Percentiles rank a stretch among this genome's conserved stretches.
These are phyloP conservation scores for Fonsecaea multimorphosa DNA, from an alignment of 2,329 filamentous ascomycete species.

Conservation along the genomic window DNA sequence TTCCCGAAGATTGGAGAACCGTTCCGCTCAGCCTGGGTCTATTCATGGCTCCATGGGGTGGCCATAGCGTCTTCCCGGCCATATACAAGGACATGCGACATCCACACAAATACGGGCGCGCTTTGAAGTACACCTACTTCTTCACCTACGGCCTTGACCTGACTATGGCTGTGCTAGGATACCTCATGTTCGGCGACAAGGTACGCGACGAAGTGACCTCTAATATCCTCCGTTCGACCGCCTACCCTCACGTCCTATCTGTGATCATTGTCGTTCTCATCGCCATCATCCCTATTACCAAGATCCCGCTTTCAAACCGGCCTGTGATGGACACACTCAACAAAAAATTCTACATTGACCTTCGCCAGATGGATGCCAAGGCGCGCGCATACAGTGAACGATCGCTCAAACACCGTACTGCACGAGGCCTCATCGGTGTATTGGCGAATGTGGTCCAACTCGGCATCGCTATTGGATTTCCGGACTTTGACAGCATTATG, in stretches of 20 bases:
- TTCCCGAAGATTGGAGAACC: conserved; percentile 85
- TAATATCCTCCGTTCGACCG: conserved; percentile 77
- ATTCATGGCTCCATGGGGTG: conserved; percentile 81
- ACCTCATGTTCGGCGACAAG: conserved; percentile 93
- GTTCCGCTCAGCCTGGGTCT: conserved; percentile 88
- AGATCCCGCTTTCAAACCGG: conserved; percentile 83
- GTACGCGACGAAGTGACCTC: conserved; percentile 88
- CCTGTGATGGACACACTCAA: conserved; percentile 88
- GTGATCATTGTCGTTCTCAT: conserved; percentile 84
- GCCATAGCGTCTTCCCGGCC: conserved; percentile 81
- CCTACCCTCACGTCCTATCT: conserved; percentile 76
- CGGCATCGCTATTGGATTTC: conserved; percentile 73
- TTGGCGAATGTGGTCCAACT: conserved; percentile 74
- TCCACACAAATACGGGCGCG: conserved; percentile 78
- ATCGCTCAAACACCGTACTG: conserved; percentile 61
- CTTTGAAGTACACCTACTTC: conserved; percentile 78
- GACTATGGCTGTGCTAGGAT: conserved; percentile 79
- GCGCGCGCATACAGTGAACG: conserved; percentile 44
- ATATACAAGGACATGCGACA: conserved; percentile 80
- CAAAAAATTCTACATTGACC: conserved; percentile 75
- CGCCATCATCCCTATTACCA: conserved; percentile 91
- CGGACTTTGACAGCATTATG: conserved; percentile 88
- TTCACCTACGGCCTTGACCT: conserved; percentile 88
- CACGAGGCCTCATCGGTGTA: conserved; percentile 69
- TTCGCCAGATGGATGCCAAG: conserved; percentile 48